These are phyloP conservation scores for Eutrema japonicum DNA, from an alignment of 345 rosid genomes.

Conservation along the genomic window DNA sequence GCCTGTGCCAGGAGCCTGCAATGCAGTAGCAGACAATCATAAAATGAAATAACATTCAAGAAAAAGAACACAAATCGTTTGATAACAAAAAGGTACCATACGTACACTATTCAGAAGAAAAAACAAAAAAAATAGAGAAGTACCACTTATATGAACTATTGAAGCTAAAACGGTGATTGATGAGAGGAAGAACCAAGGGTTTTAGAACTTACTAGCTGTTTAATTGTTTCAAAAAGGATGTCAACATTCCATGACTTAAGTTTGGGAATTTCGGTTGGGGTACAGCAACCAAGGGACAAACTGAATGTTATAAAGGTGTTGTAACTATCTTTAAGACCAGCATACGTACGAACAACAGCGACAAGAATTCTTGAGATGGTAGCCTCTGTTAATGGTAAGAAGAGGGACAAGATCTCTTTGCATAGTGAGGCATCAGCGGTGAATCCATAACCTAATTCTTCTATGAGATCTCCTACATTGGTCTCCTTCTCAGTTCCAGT, in stretches of 20 bases:
- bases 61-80: not conserved
- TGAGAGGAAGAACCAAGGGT: too few relatives aligned
- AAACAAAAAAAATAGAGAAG: slow-evolving; percentile 1
- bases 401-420: not conserved
- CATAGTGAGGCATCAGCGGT: slow-evolving; percentile 8
- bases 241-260: slow-evolving; percentile 3
- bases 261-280: not conserved
- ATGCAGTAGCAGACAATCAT: not conserved
- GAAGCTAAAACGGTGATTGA: not conserved
- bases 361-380: slow-evolving; percentile 2
- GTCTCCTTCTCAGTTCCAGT: not conserved
- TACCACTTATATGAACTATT: not conserved
- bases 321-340: not conserved
- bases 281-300: slow-evolving; percentile 4
- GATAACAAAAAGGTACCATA: not conserved
- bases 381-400: not conserved
- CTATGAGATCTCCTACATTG: not conserved
- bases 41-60: not conserved
- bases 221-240: slow-evolving; percentile 2
- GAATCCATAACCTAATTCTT: not conserved
- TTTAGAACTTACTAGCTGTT: not conserved
- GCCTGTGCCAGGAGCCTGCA: slow-evolving; percentile 13
- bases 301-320: not conserved
- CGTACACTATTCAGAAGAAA: not conserved
- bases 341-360: slow-evolving; percentile 2